Percentiles rank a stretch among this genome's conserved stretches.
These are phyloP conservation scores for Diutina pseudorugosa DNA, from an alignment of 1,139 yeast species.

Conservation along the genomic window DNA sequence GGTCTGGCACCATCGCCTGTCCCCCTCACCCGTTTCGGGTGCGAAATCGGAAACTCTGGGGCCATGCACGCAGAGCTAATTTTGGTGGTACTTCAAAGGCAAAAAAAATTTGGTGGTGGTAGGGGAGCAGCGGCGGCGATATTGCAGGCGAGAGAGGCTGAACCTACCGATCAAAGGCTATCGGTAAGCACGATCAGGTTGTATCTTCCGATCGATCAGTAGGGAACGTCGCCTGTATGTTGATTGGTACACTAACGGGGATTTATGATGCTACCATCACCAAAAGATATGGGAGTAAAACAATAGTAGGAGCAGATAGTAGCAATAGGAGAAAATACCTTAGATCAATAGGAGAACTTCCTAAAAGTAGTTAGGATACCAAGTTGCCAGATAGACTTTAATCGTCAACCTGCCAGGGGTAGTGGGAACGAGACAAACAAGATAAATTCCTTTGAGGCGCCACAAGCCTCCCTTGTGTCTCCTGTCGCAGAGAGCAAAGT, in stretches of 20 bases:
- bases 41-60: background rate
- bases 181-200: too few species aligned
- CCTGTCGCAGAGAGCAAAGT: too few species aligned
- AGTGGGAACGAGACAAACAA: background rate
- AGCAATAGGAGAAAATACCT: too few species aligned
- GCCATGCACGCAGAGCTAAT: background rate
- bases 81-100: background rate
- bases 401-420: background rate
- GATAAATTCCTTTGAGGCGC: background rate
- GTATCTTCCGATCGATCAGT: too few species aligned
- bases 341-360: too few species aligned
- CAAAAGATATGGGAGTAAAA: too few species aligned
- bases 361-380: too few species aligned
- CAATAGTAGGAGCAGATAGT: too few species aligned
- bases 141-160: background rate
- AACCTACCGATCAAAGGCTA: background rate
- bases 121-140: background rate
- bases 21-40: background rate
- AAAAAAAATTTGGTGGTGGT: background rate
- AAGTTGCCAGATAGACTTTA: background rate
- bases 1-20: background rate
- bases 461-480: too few species aligned
- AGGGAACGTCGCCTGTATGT: too few species aligned
- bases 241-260: too few species aligned
- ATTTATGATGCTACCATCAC: too few species aligned